Base-by-base conservation (phyloP, 345 rosid genomes). In the Balakata baccata region DNA sequence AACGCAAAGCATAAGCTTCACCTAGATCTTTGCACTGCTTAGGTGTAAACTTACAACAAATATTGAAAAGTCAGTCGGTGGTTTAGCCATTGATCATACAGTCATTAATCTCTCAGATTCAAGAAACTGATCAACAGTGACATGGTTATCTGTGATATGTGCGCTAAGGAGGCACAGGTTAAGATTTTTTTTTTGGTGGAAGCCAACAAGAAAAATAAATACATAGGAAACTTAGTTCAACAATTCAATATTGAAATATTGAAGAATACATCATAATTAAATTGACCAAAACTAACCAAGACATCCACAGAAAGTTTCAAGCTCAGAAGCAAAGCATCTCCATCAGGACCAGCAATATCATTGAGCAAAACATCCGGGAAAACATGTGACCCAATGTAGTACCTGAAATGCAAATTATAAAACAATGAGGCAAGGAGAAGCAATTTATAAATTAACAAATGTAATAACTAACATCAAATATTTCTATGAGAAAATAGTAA, bases 251-350 rank as follows among this genome's bases (percentile, higher is more conserved):
- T 52, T 37, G 22, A 25, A 38, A 52, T 45, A 23, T 52, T 39
- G 70, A 38, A 46, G 60, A 62, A 63, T n/a, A 12, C 3, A 56
- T 56, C 54, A 51, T 20, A 53, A 38, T 49, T 46, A 62, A 62
- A 37, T 37, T 63, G 46, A 79, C 53, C 6, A 68, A 74, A 70
- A 84, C 96, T 87, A 74, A 94, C 98, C 92, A 94, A 83, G 78
- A 94, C 98, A 88, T 94, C 98, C 68, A 94, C 94, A 7, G 98
- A 86, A 72, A 94, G 94, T 85, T 94, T 94, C 85, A 94, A 86
- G 86, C 98, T 94, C 74, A 90, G 75, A 73, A 93, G 95, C 85
- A 90, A 83, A 74, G 91, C 86, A 79, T 92, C 90, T 68, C 97
- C 94, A 79, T 90, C 94, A 75, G 92, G 89, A 23, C 98, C 97